Base-by-base conservation (phyloP, 1,284 basidiomycete species). In the Neonothopanus nambi region DNA sequence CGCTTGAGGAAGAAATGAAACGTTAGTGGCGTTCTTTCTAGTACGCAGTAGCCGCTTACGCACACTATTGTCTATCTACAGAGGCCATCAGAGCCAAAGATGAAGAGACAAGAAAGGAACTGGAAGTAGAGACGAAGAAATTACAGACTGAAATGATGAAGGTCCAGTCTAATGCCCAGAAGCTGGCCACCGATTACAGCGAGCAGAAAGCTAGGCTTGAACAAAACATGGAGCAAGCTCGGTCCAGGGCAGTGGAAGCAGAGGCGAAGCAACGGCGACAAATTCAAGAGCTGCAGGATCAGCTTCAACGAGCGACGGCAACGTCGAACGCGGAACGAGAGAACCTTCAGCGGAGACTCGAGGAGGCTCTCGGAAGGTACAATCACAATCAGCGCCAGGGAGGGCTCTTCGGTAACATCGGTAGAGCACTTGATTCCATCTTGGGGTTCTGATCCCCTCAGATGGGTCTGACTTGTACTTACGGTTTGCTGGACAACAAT, bases 1-100 rank as follows among this genome's bases (percentile, higher is more conserved):
- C 59, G 13, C 57, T 77, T 18, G 64, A 66, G 9, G 59, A 65
- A n/a, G 75, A 76, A 56, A 70, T 75, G 67, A 61, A 66, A 58
- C 61, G n/a, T n/a, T n/a, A n/a, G n/a, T n/a, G n/a, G n/a, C n/a
- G n/a, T n/a, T n/a, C n/a, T n/a, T n/a, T n/a, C n/a, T n/a, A n/a
- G n/a, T n/a, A n/a, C n/a, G n/a, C n/a, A n/a, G n/a, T n/a, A n/a
- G n/a, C n/a, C n/a, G n/a, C n/a, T n/a, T n/a, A n/a, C n/a, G n/a
- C n/a, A n/a, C n/a, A n/a, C n/a, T n/a, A n/a, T n/a, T n/a, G n/a
- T n/a, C n/a, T n/a, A n/a, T n/a, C n/a, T n/a, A n/a, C 40, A 51
- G 58, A 55, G 44, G 71, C 72, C 1, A 67, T 71, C 57, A 63
- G 55, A 13, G 62, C 62, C 51, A 73, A 71, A 57, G 71, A 75